A percentile compares a stretch with the other conserved stretches of the same genome.
Conservation (phyloP, 208 protist genomes). For the Wallacemonas rigidus region DNA sequence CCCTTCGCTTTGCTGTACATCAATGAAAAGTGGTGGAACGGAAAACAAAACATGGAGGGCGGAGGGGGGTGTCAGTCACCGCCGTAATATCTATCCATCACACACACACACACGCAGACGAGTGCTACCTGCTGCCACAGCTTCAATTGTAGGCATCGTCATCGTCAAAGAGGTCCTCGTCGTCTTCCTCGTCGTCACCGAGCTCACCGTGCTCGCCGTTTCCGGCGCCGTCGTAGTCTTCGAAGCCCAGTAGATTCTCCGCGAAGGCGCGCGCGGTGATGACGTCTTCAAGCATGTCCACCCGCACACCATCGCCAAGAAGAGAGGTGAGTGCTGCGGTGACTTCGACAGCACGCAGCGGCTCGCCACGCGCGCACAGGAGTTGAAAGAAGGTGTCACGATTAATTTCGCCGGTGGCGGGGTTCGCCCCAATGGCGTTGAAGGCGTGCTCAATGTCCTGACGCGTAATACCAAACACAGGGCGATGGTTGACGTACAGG, state of each 20-base stretch:
- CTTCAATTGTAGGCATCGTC: constrained; percentile 20
- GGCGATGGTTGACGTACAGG: constrained; percentile 95
- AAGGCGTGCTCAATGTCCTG: constrained; percentile 93
- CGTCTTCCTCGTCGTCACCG: constrained; percentile 30
- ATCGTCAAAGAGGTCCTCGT: constrained; percentile 20
- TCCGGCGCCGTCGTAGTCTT: constrained; percentile 74
- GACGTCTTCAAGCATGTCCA: constrained; percentile 88
- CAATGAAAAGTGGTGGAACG: too few species aligned
- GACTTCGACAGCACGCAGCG: constrained; percentile 72
- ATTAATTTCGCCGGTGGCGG: constrained; percentile 63
- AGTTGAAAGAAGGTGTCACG: constrained; percentile 78
- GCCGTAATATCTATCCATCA: not conserved
- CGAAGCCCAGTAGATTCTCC: constrained; percentile 90
- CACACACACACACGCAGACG: not conserved
- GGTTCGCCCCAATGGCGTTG: constrained; percentile 72
- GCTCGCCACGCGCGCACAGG: constrained; percentile 75
- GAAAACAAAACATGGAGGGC: too few species aligned
- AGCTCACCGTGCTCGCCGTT: constrained; percentile 28
- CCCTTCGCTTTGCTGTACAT: too few species aligned
- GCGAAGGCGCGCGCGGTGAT: constrained; percentile 88
- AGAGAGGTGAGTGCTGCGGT: constrained; percentile 80
- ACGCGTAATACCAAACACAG: constrained; percentile 88
- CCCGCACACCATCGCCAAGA: constrained; percentile 79
- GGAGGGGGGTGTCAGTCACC: too few species aligned
- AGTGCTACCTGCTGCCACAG: not conserved